Base-by-base conservation (phyloP, 306 rosid species). In the Sicyos baderoa region DNA sequence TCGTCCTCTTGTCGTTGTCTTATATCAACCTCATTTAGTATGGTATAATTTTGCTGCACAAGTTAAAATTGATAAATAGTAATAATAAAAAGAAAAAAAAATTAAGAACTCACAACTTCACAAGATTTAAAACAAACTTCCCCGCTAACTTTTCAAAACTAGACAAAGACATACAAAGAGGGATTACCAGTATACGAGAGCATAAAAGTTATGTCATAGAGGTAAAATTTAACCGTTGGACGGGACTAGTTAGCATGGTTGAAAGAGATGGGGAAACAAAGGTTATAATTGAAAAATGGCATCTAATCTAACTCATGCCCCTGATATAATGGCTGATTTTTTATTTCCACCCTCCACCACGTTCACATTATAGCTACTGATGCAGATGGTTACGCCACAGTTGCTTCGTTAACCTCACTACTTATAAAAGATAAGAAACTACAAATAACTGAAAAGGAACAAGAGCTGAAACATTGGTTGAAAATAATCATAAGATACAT, bases 1-100 rank as follows among this genome's bases (percentile, higher is more conserved):
- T 85, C 96, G 27, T 83, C 86, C 61, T 87, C 91, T 64, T 90
- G 81, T 45, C 85, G 73, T 59, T 77, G 80, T 40, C 53, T 80
- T 74, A 86, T 82, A 75, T 86, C 95, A n/a, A 59, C 64, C 60
- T 88, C 95, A 76, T 53, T 83, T 80, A 86, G 78, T 68, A 88
- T 58, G 9, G 83, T 79, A 21, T 69, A 88, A 52, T 83, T 88
- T 81, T 77, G 83, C 95, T 88, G 86, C 70, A 77, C 52, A 68
- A 32, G 25, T 18, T 49, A 8, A n/a, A 22, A 18, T 40, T 40
- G 45, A 40, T 10, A 13, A 16, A 1, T 21, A 54, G 58, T 5
- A 17, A 21, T 6, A 17, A 54, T 7, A 14, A 57, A 1, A 53
- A 4, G 2, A 45, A 55, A 56, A 42, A 42, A 32, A 62, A 29